These are phyloP conservation scores for Suillus discolor DNA, from an alignment of 768 basidiomycete species.

Conservation along the genomic window DNA sequence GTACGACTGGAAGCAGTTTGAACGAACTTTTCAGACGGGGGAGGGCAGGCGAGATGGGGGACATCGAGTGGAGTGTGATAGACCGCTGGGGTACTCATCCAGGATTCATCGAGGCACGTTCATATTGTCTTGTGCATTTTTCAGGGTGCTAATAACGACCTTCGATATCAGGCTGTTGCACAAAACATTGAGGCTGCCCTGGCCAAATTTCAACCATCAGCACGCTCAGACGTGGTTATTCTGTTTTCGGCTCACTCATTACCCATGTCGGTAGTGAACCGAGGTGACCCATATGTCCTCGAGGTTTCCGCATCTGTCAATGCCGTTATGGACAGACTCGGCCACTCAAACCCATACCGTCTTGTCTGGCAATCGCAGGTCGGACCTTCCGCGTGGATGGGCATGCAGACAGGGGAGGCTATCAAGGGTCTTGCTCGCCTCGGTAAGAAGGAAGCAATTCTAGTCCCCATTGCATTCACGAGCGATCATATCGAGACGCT, in stretches of 20 bases:
- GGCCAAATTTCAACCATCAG: conserved; percentile 70
- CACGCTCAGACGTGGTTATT: conserved; percentile 75
- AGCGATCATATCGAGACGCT: conserved; percentile 99
- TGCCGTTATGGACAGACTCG: conserved; percentile 88
- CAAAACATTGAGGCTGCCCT: conserved; percentile 86
- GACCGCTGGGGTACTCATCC: conserved; percentile 97
- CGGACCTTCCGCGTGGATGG: conserved; percentile 97
- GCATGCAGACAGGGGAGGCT: conserved; percentile 91
- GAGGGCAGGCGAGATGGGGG: conserved; percentile 60
- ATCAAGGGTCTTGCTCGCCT: conserved; percentile 83
- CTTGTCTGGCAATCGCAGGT: conserved; percentile 99
- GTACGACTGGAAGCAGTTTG: conserved; percentile 95
- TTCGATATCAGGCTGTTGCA: conserved; percentile 71
- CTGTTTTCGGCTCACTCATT: conserved; percentile 98
- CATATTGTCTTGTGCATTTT: not conserved
- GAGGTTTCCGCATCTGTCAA: conserved; percentile 95
- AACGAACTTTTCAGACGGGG: conserved; percentile 85
- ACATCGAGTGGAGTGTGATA: conserved; percentile 94
- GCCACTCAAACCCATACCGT: conserved; percentile 83
- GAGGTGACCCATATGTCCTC: conserved; percentile 94
- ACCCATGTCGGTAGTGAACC: conserved; percentile 98
- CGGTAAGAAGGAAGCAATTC: conserved; percentile 73
- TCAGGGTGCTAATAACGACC: conserved; percentile 7
- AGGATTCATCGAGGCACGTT: conserved; percentile 87
- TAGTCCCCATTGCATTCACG: conserved; percentile 97